Evolutionary conservation across 805 yeast species (phyloP), one percentile per base, ranked within the genome.

Genomic region (Yarrowia bubula): DNA sequence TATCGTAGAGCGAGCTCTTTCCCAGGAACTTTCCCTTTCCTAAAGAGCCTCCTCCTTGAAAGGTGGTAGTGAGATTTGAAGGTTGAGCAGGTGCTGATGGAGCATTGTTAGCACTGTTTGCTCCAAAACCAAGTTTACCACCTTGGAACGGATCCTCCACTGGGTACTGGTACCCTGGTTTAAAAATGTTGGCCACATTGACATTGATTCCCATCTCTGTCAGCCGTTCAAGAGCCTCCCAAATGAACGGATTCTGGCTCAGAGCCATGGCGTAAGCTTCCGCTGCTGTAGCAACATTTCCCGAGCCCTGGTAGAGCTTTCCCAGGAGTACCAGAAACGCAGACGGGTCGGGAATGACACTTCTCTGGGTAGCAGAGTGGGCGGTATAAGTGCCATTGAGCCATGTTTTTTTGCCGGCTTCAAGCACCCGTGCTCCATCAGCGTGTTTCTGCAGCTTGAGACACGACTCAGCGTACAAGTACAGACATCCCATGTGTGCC

Each of bases 151-250:
- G 61, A 13, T 58, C 64, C 33, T 58, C 64, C 33, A 43, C 51
- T 18, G 64, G 64, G 35, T 58, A 58, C 13, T 58, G 39, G 51
- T 43, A 58, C 11, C 51, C 64, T 3, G 64, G 51, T 14, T 68
- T 67, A 57, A 72, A 78, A 15, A 77, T 67, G 50, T 72, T 68
- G 10, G 83, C 83, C 6, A 87, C 84, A 66, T 85, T 84, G 17
- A 91, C 81, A 66, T 83, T 83, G 17, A 88, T 90, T 11, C 96
- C 95, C 76, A 88, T 77, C 55, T 81, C 80, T 70, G 91, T 85
- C 55, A 95, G 77, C 47, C 87, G 86, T 69, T 87, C 90, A 68
- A 90, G 86, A 0, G 97, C 91, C 72, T 91, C 97, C 83, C 95
- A 91, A 44, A 91, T 81, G 72, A 80, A 90, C 15, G 96, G 97